Evolutionary conservation across 371 early-diverging fungal species (phyloP).

Genomic region (Capillidium rhysosporum): DNA sequence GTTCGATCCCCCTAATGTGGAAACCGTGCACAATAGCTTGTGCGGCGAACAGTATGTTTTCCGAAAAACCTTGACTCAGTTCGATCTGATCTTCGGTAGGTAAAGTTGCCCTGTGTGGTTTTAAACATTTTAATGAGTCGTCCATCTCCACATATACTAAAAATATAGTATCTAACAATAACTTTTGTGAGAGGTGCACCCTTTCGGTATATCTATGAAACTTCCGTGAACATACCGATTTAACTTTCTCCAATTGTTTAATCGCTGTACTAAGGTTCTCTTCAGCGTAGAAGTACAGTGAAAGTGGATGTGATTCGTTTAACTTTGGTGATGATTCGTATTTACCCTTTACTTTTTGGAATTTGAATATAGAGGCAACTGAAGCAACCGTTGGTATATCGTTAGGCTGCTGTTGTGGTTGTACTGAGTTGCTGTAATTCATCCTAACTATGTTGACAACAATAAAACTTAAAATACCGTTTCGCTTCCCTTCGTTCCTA

Average conservation of each 20-base stretch:
- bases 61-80: conserved; percentile 1
- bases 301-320: not conserved
- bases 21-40: conserved; percentile 6
- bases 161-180: conserved; percentile 2
- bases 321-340: not conserved
- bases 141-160: conserved; percentile 4
- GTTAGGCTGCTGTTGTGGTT: not conserved
- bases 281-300: conserved; percentile 5
- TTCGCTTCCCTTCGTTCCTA: too few relatives aligned
- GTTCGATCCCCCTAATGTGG: conserved; percentile 5
- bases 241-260: not conserved
- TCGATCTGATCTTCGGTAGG: conserved; percentile 3
- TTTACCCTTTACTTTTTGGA: not conserved
- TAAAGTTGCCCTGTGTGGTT: not conserved
- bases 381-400: not conserved
- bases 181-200: not conserved
- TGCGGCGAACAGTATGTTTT: conserved; percentile 5
- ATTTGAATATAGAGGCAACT: conserved; percentile 4
- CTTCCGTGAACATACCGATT: not conserved
- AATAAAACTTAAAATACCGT: too few relatives aligned
- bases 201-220: conserved; percentile 1
- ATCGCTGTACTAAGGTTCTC: not conserved
- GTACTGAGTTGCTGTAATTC: too few relatives aligned
- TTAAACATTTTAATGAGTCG: not conserved
- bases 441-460: too few relatives aligned